Conservation (phyloP, 352 stramenopile genomes). For the Globisporangium uncinulatum region DNA sequence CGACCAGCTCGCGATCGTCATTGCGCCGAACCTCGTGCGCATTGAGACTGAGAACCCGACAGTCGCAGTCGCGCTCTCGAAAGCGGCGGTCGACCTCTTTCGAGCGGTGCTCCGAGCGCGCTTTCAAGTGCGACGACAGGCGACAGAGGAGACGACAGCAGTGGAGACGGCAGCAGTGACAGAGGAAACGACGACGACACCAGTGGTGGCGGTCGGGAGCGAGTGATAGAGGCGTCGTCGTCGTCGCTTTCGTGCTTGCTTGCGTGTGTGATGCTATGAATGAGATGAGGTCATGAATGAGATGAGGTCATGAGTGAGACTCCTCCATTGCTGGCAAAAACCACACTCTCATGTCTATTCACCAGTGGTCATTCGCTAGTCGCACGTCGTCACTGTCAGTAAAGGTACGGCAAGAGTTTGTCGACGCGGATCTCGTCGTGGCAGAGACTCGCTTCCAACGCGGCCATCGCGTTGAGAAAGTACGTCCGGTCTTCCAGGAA, state of each 20-base stretch:
- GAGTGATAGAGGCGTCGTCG: no score
- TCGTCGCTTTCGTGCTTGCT: no score
- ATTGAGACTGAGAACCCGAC: constrained; percentile 84
- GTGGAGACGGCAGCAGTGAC: background rate
- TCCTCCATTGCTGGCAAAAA: no score
- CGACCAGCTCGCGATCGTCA: constrained; percentile 87
- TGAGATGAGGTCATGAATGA: no score
- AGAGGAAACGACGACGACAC: background rate
- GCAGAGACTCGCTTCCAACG: constrained; percentile 69
- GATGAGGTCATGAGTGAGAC: no score
- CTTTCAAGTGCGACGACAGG: constrained; percentile 17
- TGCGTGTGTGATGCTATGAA: no score
- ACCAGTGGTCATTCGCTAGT: background rate
- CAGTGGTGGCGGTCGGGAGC: no score
- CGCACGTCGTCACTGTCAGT: constrained; percentile 26
- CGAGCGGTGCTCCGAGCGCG: constrained; percentile 40
- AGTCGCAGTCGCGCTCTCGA: constrained; percentile 79
- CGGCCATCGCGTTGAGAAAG: constrained; percentile 77
- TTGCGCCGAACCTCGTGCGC: constrained; percentile 85
- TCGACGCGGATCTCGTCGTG: constrained; percentile 77
- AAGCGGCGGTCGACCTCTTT: constrained; percentile 81
- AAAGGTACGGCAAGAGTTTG: constrained; percentile 71
- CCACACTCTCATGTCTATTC: background rate
- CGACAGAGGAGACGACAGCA: background rate
- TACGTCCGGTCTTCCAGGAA: constrained; percentile 78